phyloP scores from a whole-genome alignment of 225 moss, liverwort and hornwort genomes.

The Anthoceros angustus region DNA sequence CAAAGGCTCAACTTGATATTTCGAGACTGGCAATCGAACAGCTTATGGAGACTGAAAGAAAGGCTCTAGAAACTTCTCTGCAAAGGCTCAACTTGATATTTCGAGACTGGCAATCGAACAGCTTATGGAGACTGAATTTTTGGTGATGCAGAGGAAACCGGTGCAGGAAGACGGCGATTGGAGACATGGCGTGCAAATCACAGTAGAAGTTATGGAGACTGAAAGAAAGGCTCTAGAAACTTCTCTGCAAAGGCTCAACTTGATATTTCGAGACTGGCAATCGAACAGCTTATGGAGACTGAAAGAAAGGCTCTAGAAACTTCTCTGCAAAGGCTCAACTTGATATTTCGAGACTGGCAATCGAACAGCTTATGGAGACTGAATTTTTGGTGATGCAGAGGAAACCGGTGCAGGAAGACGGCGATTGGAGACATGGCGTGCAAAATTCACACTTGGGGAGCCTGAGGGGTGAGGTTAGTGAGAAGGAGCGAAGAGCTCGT shows the following conservation, averaged over 20 bases:
- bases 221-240: too few species aligned
- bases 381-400: too few species aligned
- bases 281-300: neutral
- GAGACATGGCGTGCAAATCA: too few species aligned
- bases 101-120: neutral
- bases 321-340: neutral
- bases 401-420: too few species aligned
- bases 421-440: too few species aligned
- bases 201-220: too few species aligned
- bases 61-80: neutral
- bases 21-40: neutral
- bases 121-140: neutral
- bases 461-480: neutral
- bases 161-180: too few species aligned
- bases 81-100: neutral
- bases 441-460: neutral
- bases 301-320: neutral
- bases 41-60: neutral
- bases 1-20: constrained; percentile 2
- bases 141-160: too few species aligned
- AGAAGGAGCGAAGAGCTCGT: neutral
- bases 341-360: neutral
- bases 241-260: neutral
- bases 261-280: neutral
- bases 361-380: neutral